phyloP scores from a whole-genome alignment of 2,329 filamentous ascomycete genomes.

The Aspergillus aculeatinus region DNA sequence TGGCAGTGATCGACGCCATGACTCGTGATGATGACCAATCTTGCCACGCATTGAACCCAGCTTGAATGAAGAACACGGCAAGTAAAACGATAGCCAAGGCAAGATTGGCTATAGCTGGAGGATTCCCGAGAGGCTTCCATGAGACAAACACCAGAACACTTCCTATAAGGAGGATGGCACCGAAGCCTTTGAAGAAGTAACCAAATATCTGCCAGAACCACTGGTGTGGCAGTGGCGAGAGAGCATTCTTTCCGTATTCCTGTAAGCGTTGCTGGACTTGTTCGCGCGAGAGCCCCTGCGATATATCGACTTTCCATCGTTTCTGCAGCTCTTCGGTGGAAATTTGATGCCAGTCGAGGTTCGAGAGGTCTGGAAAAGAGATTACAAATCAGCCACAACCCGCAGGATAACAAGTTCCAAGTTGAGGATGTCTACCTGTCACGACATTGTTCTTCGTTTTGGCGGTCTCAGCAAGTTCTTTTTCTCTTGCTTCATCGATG shows the following conservation, averaged over 20 bases:
- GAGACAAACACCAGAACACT: slow-evolving; percentile 72
- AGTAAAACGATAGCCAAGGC: slow-evolving; percentile 72
- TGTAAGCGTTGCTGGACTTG: slow-evolving; percentile 56
- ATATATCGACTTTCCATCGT: slow-evolving; percentile 57
- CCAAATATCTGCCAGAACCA: slow-evolving; percentile 58
- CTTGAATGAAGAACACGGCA: slow-evolving; percentile 68
- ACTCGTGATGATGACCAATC: slow-evolving; percentile 75
- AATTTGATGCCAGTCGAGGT: slow-evolving; percentile 64
- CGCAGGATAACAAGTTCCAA: not conserved
- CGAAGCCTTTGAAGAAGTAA: slow-evolving; percentile 78
- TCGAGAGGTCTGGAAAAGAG: slow-evolving; percentile 52
- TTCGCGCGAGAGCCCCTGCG: slow-evolving; percentile 60
- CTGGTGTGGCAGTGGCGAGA: slow-evolving; percentile 64
- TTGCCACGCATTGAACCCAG: slow-evolving; percentile 67
- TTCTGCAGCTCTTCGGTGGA: slow-evolving; percentile 58
- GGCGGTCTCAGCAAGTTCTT: slow-evolving; percentile 42
- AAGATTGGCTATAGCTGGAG: slow-evolving; percentile 68
- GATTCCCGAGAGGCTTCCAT: slow-evolving; percentile 72
- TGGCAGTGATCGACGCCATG: slow-evolving; percentile 76
- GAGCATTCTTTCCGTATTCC: slow-evolving; percentile 66
- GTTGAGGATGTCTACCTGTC: slow-evolving; percentile 40
- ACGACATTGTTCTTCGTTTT: slow-evolving; percentile 48
- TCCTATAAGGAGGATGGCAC: slow-evolving; percentile 66
- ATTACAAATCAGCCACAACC: not conserved
- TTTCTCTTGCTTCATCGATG: slow-evolving; percentile 56